A percentile compares a stretch with the other conserved stretches of the same genome.
Evolutionary conservation across 495 filamentous ascomycete genomes (phyloP).

Genomic region (Cenococcum geophilum): DNA sequence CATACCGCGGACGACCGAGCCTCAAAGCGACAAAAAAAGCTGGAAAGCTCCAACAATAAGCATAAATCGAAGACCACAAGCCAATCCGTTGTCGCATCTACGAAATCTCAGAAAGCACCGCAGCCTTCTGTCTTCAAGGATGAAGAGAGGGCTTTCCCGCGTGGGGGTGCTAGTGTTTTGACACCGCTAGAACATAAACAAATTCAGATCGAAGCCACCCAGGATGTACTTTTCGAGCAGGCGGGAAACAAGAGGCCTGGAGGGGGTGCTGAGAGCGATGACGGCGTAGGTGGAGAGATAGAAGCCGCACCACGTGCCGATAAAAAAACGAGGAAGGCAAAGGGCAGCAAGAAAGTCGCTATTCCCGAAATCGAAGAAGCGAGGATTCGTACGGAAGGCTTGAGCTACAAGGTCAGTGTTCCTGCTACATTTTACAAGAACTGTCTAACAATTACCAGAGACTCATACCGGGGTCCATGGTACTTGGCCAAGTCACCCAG

Average conservation of each 20-base stretch:
- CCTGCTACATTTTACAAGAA: background rate
- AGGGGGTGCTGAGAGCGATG: conserved; percentile 44
- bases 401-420: conserved; percentile 75
- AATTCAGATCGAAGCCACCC: conserved; percentile 86
- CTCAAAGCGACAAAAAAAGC: conserved; percentile 28
- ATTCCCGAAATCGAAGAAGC: conserved; percentile 47
- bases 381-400: conserved; percentile 67
- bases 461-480: conserved; percentile 71
- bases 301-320: conserved; percentile 41
- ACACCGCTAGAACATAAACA: conserved; percentile 94
- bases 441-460: conserved; percentile 53
- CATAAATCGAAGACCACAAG: conserved; percentile 9
- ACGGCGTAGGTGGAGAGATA: conserved; percentile 48
- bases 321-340: conserved; percentile 47
- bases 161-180: conserved; percentile 84
- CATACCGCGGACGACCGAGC: conserved; percentile 12
- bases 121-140: conserved; percentile 51
- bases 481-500: conserved; percentile 78
- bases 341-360: conserved; percentile 30
- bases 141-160: conserved; percentile 84
- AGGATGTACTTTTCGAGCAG: conserved; percentile 90
- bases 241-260: conserved; percentile 50
- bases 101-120: conserved; percentile 14
- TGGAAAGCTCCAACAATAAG: conserved; percentile 12
- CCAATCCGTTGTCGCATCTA: background rate